A percentile compares a stretch with the other conserved stretches of the same genome.
Evolutionary conservation across 495 filamentous ascomycete genomes (phyloP).

Genomic region (Aspergillus cristatus): DNA sequence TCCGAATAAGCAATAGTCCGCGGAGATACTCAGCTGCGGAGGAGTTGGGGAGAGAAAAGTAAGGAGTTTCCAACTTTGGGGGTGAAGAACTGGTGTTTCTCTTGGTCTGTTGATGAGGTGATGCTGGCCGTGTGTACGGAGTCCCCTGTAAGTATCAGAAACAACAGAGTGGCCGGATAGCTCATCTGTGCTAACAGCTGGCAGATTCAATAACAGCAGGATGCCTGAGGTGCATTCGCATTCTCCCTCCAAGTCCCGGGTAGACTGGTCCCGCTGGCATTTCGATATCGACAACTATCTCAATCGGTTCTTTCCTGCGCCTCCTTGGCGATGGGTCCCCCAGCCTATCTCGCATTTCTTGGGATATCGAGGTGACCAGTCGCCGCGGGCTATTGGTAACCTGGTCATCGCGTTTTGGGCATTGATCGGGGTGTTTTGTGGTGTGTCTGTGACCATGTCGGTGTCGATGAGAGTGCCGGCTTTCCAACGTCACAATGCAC

Average conservation of each 20-base stretch:
- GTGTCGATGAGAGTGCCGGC: slow-evolving; percentile 30
- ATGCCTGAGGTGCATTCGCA: too few species aligned
- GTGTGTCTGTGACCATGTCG: slow-evolving; percentile 31
- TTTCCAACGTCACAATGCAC: slow-evolving; percentile 27
- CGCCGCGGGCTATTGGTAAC: slow-evolving; percentile 25
- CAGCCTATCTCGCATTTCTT: slow-evolving; percentile 31
- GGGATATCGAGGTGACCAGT: slow-evolving; percentile 25
- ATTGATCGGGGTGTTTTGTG: slow-evolving; percentile 35
- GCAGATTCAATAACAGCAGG: too few species aligned
- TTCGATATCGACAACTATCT: slow-evolving; percentile 60
- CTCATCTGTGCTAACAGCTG: too few species aligned
- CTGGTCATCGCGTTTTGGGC: slow-evolving; percentile 33
- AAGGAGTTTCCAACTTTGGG: too few species aligned
- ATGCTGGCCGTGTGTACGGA: too few species aligned
- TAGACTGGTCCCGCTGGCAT: slow-evolving; percentile 29
- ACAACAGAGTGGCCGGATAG: too few species aligned
- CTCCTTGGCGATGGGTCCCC: slow-evolving; percentile 30
- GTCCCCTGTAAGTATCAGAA: too few species aligned
- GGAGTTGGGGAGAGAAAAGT: too few species aligned
- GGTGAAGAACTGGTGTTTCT: too few species aligned
- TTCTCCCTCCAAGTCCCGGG: slow-evolving; percentile 3
- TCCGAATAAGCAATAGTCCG: too few species aligned
- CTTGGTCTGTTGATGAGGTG: too few species aligned
- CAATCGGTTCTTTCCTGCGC: slow-evolving; percentile 49
- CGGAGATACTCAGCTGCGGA: too few species aligned